Evolutionary conservation across 2,329 filamentous ascomycete species (phyloP), one percentile per base, ranked within the genome.

Genomic region (Chaetomiaceae sp.): DNA sequence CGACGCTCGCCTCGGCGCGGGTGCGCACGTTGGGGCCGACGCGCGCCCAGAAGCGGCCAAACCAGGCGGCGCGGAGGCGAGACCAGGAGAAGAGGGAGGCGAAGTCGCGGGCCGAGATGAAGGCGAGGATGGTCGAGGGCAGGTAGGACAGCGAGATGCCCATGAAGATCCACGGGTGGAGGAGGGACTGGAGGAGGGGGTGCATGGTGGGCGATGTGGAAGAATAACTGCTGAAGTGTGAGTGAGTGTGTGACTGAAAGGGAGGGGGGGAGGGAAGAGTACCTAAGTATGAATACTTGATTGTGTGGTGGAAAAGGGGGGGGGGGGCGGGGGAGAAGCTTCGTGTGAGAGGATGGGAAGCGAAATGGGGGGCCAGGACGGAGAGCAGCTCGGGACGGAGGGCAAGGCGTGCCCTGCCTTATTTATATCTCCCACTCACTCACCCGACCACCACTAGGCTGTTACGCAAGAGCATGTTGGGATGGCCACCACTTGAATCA

Each of bases 21-120:
- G 62, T 51, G 47, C 74, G 72, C 3, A 78, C 67, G 4, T 61
- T 50, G 0, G 80, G 78, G 0, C 79, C 79, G 36, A 71, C 69
- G 44, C 59, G 67, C 27, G 63, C 62, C 81, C 81, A 86, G 64
- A 85, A 83, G 33, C 65, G 63, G 42, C 71, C 71, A 63, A 85
- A 86, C 75, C 80, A 83, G 51, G 64, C 68, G 2, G 68, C 62
- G 33, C 63, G 67, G 44, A 80, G 65, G 18, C 58, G 59, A 2
- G 63, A 58, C 1, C 63, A 67, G 15, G 68, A 71, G 36, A 74
- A 40, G 15, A 78, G 63, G 5, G 66, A 60, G 45, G 49, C 27
- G 45, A 64, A 61, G 38, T 70, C 56, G 37, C 58, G 51, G 8
- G 58, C 52, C 24, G 55, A 53, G 37, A 75, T 12, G 27, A 81